Conservation (phyloP, 176 grass and related monocot species). For the Rhipidocladum racemiflorum region DNA sequence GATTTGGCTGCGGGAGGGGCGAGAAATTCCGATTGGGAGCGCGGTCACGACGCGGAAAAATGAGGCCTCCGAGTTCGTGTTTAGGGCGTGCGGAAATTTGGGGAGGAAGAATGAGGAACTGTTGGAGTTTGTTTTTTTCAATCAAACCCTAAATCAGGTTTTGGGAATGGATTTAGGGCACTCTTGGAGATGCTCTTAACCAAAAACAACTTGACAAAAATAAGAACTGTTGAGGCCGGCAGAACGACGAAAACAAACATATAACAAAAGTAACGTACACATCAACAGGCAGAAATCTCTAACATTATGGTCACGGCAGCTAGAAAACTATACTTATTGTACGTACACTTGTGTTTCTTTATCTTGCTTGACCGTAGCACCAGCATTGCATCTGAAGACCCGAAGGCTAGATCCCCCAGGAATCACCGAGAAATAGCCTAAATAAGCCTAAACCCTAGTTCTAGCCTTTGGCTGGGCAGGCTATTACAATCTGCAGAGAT, state of each 20-base stretch:
- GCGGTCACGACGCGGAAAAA: no score
- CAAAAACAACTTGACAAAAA: background rate
- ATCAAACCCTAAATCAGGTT: no score
- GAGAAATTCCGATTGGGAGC: no score
- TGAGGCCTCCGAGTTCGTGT: no score
- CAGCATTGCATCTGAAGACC: background rate
- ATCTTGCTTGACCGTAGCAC: background rate
- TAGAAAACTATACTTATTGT: background rate
- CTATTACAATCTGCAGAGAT: background rate
- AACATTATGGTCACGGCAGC: background rate
- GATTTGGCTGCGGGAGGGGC: no score
- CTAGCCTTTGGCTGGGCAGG: background rate
- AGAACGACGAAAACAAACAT: slow-evolving; percentile 13
- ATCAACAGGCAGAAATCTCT: background rate
- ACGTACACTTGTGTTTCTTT: background rate
- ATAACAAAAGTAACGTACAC: slow-evolving; percentile 11
- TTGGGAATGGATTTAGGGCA: no score
- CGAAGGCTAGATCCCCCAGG: no score
- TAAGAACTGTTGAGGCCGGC: slow-evolving; percentile 15
- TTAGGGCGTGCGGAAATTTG: no score
- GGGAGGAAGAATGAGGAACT: no score
- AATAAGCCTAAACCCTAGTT: slow-evolving; percentile 26
- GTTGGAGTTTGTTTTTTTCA: no score
- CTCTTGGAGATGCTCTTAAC: no score
- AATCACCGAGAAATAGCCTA: background rate